phyloP scores from a whole-genome alignment of 2,329 filamentous ascomycete genomes.

The Xylariaceae sp. region DNA sequence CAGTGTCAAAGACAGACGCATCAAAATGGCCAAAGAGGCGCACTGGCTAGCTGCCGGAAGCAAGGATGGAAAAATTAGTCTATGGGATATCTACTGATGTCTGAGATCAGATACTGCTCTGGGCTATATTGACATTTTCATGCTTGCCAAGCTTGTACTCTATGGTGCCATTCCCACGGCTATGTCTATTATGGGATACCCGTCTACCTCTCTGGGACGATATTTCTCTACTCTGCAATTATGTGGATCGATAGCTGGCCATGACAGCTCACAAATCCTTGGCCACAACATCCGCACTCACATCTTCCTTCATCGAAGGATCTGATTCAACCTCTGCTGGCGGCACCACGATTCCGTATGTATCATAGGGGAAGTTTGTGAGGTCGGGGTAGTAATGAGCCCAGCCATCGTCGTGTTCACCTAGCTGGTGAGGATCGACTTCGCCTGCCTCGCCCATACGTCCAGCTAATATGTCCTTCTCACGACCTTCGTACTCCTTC shows the following conservation, averaged over 20 bases:
- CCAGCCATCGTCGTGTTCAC: conserved; percentile 57
- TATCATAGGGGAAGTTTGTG: conserved; percentile 52
- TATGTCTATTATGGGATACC: not conserved
- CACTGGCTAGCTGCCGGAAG: conserved; percentile 90
- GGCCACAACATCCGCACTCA: conserved; percentile 22
- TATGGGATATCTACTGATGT: conserved; percentile 88
- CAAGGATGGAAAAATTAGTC: conserved; percentile 90
- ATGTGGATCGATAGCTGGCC: not conserved
- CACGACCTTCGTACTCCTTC: conserved; percentile 68
- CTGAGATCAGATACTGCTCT: not conserved
- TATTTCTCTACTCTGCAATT: not conserved
- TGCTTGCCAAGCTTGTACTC: not conserved
- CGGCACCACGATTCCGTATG: conserved; percentile 53
- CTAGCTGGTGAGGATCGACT: conserved; percentile 51
- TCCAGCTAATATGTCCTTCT: conserved; percentile 79
- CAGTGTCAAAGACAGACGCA: conserved; percentile 58
- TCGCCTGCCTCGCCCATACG: conserved; percentile 62
- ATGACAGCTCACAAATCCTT: not conserved
- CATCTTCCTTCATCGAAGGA: conserved; percentile 39
- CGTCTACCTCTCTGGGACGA: not conserved
- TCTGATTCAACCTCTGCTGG: conserved; percentile 40
- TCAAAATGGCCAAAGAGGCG: conserved; percentile 58
- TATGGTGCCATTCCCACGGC: not conserved
- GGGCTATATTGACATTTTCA: not conserved
- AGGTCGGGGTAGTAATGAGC: conserved; percentile 49